Conservation (phyloP, 1,139 yeast species). For the Blastobotrys malaysiensis region DNA sequence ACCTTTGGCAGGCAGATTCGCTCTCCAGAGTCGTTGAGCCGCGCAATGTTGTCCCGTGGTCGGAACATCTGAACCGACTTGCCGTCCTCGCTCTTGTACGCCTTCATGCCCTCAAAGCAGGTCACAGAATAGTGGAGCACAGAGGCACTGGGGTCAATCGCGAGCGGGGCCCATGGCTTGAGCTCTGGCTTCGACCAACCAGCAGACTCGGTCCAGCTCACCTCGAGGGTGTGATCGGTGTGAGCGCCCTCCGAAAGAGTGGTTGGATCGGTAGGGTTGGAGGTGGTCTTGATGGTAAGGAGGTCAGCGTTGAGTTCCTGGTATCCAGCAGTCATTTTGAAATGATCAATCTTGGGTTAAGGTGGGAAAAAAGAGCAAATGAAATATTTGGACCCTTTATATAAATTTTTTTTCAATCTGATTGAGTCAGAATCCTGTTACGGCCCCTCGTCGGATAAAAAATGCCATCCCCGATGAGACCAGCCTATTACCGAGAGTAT, state of each 20-base stretch:
- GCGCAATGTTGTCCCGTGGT: constrained; percentile 39
- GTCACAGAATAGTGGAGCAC: constrained; percentile 33
- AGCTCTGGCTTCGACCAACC: constrained; percentile 42
- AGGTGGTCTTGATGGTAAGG: constrained; percentile 11
- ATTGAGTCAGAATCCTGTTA: neutral
- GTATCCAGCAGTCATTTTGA: constrained; percentile 5
- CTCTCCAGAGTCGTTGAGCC: constrained; percentile 39
- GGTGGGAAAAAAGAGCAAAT: neutral
- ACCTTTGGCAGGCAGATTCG: constrained; percentile 40
- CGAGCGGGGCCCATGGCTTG: constrained; percentile 37
- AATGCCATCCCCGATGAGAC: neutral
- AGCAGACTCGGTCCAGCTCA: constrained; percentile 35
- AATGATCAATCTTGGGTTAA: neutral
- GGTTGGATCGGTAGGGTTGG: constrained; percentile 8
- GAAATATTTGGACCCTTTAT: neutral
- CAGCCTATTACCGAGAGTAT: neutral
- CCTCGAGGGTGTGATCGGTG: constrained; percentile 43
- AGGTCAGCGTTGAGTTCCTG: constrained; percentile 8
- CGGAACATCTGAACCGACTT: constrained; percentile 38
- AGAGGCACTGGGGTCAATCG: constrained; percentile 30
- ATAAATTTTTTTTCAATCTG: neutral
- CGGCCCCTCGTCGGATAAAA: neutral
- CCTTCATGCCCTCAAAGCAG: constrained; percentile 36
- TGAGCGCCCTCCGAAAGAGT: constrained; percentile 8
- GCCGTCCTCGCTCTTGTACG: constrained; percentile 30